These are phyloP conservation scores for Cynanchum wilfordii DNA, from an alignment of 257 asterid species.

Conservation along the genomic window DNA sequence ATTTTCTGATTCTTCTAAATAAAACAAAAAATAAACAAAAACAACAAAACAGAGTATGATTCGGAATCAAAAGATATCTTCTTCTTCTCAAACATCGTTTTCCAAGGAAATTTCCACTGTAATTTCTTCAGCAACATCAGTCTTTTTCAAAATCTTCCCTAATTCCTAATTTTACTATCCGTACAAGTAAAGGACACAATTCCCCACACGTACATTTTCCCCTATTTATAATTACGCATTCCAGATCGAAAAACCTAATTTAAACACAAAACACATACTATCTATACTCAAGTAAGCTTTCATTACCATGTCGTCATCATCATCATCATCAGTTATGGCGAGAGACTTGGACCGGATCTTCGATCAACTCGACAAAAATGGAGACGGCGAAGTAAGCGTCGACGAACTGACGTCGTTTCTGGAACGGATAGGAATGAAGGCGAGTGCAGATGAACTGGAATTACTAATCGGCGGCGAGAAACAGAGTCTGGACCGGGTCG, in stretches of 20 bases:
- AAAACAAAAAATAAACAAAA: neutral
- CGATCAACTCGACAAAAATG: slow-evolving; percentile 46
- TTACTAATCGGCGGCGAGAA: slow-evolving; percentile 29
- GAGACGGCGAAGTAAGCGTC: slow-evolving; percentile 37
- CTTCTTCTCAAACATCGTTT: neutral
- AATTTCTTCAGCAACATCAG: neutral
- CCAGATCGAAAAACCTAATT: neutral
- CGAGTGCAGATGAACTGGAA: slow-evolving; percentile 52
- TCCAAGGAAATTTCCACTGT: neutral
- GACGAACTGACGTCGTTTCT: slow-evolving; percentile 46
- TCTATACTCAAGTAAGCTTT: neutral
- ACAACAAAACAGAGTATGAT: neutral
- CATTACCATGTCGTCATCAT: neutral
- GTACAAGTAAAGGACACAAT: neutral
- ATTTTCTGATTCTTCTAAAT: neutral
- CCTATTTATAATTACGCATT: too few species aligned
- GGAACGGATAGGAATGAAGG: slow-evolving; percentile 28
- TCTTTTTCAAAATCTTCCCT: neutral
- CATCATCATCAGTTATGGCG: neutral
- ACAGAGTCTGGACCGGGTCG: slow-evolving; percentile 32
- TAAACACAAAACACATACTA: too few species aligned
- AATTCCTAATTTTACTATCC: neutral
- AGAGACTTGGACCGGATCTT: slow-evolving; percentile 47
- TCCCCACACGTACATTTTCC: neutral
- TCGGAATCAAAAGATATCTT: neutral